phyloP scores from a whole-genome alignment of 371 early-diverging fungal species.

The Batrachochytrium dendrobatidis region DNA sequence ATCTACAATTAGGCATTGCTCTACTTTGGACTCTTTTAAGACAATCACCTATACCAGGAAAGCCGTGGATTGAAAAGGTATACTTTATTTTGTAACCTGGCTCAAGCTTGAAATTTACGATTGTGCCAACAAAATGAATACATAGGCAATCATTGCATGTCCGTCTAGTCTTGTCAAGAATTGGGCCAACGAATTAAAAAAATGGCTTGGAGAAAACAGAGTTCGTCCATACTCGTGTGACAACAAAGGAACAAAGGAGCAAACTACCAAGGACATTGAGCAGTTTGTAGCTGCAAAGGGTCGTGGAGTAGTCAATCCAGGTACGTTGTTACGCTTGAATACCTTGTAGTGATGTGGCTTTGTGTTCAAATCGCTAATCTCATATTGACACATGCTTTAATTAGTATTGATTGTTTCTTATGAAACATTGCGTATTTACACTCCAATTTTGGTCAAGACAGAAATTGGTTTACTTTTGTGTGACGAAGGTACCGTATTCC shows the following conservation, averaged over 20 bases:
- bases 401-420: constrained; percentile 89
- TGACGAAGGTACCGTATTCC: constrained; percentile 66
- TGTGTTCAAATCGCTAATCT: not conserved
- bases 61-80: constrained; percentile 80
- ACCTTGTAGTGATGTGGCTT: too few species aligned
- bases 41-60: constrained; percentile 81
- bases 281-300: constrained; percentile 79
- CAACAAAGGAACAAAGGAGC: constrained; percentile 79
- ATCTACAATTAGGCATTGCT: constrained; percentile 58
- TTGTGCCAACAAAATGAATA: not conserved
- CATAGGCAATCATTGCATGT: constrained; percentile 44
- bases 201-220: constrained; percentile 84
- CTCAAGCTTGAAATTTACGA: constrained; percentile 34
- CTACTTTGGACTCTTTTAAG: constrained; percentile 89
- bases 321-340: constrained; percentile 27
- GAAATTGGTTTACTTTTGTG: constrained; percentile 91
- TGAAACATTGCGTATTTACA: constrained; percentile 82
- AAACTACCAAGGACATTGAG: constrained; percentile 65
- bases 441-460: constrained; percentile 59
- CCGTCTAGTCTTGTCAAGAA: constrained; percentile 48
- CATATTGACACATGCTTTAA: constrained; percentile 2
- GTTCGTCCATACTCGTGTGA: constrained; percentile 79
- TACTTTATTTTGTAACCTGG: too few species aligned
- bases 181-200: constrained; percentile 52
- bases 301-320: constrained; percentile 68